Percentiles rank a stretch among this genome's conserved stretches.
Conservation (phyloP, 106 monocot species). For the Ottelia alismoides region DNA sequence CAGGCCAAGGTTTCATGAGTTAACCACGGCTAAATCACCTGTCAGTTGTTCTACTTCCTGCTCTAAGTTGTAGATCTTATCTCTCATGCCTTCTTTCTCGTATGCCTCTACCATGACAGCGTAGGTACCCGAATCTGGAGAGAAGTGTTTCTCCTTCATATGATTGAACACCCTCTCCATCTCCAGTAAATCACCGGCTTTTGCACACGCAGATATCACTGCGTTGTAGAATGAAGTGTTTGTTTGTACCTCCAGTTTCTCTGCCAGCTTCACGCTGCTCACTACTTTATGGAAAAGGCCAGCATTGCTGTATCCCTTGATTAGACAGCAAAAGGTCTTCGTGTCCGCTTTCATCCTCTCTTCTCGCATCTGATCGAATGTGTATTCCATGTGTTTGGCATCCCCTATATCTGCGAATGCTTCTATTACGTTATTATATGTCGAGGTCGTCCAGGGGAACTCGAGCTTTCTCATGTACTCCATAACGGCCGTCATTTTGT, state of each 20-base stretch:
- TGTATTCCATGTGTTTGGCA: constrained; percentile 66
- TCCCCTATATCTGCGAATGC: constrained; percentile 80
- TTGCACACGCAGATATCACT: constrained; percentile 77
- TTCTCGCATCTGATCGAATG: constrained; percentile 77
- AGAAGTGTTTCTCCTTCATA: constrained; percentile 58
- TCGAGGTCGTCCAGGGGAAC: constrained; percentile 84
- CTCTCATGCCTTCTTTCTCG: constrained; percentile 79
- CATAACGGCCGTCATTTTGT: constrained; percentile 87
- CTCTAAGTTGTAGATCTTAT: constrained; percentile 68
- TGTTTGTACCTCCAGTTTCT: constrained; percentile 43
- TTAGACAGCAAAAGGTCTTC: constrained; percentile 77
- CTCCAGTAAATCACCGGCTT: constrained; percentile 81
- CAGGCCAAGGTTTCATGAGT: too few species aligned
- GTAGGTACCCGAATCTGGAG: constrained; percentile 50
- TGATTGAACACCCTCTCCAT: constrained; percentile 90
- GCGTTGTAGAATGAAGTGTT: constrained; percentile 70
- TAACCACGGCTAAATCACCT: too few species aligned
- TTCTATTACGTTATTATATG: constrained; percentile 75
- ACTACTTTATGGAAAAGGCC: constrained; percentile 86
- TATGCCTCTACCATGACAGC: constrained; percentile 55
- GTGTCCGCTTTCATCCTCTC: constrained; percentile 85
- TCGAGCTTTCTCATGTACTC: constrained; percentile 80
- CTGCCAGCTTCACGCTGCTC: constrained; percentile 62
- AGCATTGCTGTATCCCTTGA: constrained; percentile 71
- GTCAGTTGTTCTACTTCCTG: constrained; percentile 29